A percentile compares a stretch with the other conserved stretches of the same genome.
Evolutionary conservation across 2,329 filamentous ascomycete species (phyloP).

Genomic region (Calonectria pseudoturangicola): DNA sequence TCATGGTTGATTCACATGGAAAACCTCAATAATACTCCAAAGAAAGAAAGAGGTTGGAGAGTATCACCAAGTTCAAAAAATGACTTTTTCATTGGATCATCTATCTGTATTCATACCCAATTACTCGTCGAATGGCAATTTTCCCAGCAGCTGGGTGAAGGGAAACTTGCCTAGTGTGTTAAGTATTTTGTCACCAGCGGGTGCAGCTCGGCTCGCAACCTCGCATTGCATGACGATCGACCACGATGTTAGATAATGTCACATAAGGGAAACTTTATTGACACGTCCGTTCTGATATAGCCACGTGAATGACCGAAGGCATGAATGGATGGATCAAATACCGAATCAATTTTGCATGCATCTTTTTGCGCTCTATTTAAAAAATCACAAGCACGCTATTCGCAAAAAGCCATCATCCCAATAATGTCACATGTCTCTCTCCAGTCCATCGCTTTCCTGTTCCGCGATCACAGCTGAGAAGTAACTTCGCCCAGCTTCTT

Average conservation of each 20-base stretch:
- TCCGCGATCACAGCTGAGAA: constrained; percentile 52
- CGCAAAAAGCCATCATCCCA: not conserved
- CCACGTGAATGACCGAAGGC: too few relatives aligned
- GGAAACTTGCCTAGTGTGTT: too few relatives aligned
- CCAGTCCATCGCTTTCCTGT: not conserved
- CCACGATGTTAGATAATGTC: not conserved
- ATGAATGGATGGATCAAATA: not conserved
- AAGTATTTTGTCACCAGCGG: too few relatives aligned
- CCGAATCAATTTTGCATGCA: constrained; percentile 1
- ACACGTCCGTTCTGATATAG: not conserved
- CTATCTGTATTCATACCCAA: too few relatives aligned
- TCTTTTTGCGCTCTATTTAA: constrained; percentile 6
- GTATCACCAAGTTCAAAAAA: too few relatives aligned
- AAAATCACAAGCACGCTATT: constrained; percentile 27
- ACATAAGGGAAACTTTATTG: not conserved
- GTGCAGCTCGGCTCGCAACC: not conserved
- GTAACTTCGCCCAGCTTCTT: constrained; percentile 70
- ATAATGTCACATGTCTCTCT: constrained; percentile 3
- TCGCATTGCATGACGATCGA: not conserved
- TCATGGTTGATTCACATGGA: too few relatives aligned
- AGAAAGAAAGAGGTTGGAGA: too few relatives aligned
- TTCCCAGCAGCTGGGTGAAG: too few relatives aligned
- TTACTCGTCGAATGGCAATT: too few relatives aligned
- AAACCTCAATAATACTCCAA: too few relatives aligned
- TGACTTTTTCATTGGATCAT: too few relatives aligned